These are phyloP conservation scores for Phytopythium boreale DNA, from an alignment of 352 stramenopile genomes.

Conservation along the genomic window DNA sequence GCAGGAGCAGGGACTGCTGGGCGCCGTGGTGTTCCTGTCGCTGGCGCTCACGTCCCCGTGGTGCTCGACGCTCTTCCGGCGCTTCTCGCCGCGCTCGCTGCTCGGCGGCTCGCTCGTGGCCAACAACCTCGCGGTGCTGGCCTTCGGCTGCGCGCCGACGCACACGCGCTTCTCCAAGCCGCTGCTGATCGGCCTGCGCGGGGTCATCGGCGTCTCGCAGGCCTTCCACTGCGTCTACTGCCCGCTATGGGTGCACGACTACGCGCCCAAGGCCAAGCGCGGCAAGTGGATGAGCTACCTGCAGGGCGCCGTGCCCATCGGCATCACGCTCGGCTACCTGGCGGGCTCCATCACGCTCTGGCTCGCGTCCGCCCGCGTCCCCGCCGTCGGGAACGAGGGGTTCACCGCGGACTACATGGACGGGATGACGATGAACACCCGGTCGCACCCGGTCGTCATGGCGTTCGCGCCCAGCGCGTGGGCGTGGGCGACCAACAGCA, in stretches of 20 bases:
- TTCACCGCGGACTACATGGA: no score
- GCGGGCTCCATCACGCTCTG: slow-evolving; percentile 73
- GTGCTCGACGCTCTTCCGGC: slow-evolving; percentile 80
- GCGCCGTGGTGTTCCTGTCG: slow-evolving; percentile 81
- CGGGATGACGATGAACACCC: no score
- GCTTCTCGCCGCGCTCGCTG: slow-evolving; percentile 60
- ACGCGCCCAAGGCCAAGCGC: slow-evolving; percentile 62
- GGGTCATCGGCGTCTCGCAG: slow-evolving; percentile 73
- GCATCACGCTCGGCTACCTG: slow-evolving; percentile 80
- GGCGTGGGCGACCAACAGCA: not conserved
- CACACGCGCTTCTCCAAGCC: slow-evolving; percentile 64
- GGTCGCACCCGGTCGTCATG: not conserved
- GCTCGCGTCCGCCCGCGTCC: slow-evolving; percentile 25
- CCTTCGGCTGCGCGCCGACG: slow-evolving; percentile 67
- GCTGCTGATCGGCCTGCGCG: slow-evolving; percentile 70
- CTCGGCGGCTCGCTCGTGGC: slow-evolving; percentile 66
- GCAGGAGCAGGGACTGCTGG: slow-evolving; percentile 78
- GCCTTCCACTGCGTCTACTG: slow-evolving; percentile 85
- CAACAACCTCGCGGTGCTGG: slow-evolving; percentile 77
- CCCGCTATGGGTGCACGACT: slow-evolving; percentile 86
- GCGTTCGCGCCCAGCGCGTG: not conserved
- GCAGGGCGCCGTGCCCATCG: slow-evolving; percentile 66
- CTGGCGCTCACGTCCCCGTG: slow-evolving; percentile 77
- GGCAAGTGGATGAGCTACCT: slow-evolving; percentile 86
- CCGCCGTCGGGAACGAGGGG: slow-evolving; percentile 1